Conservation (phyloP, 2,329 filamentous ascomycete species). For the Hymenoscyphus occultus region DNA sequence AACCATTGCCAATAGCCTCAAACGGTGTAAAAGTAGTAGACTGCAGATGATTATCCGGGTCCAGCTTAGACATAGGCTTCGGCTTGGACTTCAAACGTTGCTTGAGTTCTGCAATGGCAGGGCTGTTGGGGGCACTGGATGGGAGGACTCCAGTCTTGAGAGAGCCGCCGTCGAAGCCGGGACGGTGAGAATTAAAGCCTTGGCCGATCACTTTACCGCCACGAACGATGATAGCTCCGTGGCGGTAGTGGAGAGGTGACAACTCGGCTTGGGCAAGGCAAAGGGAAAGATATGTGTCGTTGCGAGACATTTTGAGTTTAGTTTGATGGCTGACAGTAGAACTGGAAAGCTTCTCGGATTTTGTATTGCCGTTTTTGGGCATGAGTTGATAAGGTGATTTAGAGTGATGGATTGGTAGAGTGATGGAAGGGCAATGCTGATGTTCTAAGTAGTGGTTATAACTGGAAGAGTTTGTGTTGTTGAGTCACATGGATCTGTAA, state of each 20-base stretch:
- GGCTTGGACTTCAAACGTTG: constrained; percentile 37
- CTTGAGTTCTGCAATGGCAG: constrained; percentile 37
- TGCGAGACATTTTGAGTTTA: constrained; percentile 31
- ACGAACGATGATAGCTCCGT: constrained; percentile 50
- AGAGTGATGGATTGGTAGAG: not conserved
- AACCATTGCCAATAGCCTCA: constrained; percentile 40
- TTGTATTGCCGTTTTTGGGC: not conserved
- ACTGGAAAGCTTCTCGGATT: not conserved
- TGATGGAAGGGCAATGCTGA: not conserved
- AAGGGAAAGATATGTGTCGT: constrained; percentile 47
- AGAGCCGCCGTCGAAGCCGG: constrained; percentile 48
- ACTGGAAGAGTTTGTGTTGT: not conserved
- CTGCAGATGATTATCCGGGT: constrained; percentile 25
- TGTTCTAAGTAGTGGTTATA: not conserved
- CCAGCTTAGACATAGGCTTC: constrained; percentile 41
- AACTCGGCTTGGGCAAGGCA: constrained; percentile 51
- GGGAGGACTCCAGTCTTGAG: constrained; percentile 46
- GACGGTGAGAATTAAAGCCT: constrained; percentile 49
- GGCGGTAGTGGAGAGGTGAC: constrained; percentile 49
- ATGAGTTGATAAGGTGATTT: not conserved
- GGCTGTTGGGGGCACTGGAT: constrained; percentile 27
- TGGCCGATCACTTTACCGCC: constrained; percentile 52
- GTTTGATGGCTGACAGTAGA: not conserved
- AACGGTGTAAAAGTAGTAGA: constrained; percentile 35
- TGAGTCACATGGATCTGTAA: not conserved